phyloP scores from a whole-genome alignment of 208 protist genomes.

The Willaertia magna region DNA sequence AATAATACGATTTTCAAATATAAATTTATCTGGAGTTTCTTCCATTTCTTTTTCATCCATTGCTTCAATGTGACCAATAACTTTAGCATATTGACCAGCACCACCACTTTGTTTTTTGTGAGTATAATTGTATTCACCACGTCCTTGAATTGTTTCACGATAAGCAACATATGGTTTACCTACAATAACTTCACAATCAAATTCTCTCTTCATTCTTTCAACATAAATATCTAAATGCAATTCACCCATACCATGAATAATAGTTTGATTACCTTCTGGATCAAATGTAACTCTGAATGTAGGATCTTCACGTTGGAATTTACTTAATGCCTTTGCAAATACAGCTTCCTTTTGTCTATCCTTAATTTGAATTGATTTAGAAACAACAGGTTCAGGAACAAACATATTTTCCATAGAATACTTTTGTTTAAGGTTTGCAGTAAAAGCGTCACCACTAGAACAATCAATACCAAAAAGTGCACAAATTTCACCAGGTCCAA shows the following conservation, averaged over 20 bases:
- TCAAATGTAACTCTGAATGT: conserved; percentile 85
- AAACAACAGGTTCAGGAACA: conserved; percentile 94
- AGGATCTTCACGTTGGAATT: conserved; percentile 89
- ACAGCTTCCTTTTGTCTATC: conserved; percentile 68
- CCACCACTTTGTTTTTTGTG: conserved; percentile 98
- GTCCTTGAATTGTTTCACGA: conserved; percentile 55
- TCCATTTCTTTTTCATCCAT: conserved; percentile 80
- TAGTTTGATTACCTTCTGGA: conserved; percentile 75
- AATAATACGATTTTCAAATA: conserved; percentile 83
- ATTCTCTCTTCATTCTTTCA: conserved; percentile 85
- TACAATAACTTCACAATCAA: conserved; percentile 64
- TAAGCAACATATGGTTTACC: conserved; percentile 79
- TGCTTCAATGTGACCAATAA: conserved; percentile 78
- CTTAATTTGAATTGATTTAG: conserved; percentile 74
- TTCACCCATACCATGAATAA: conserved; percentile 91
- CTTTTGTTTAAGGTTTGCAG: conserved; percentile 48
- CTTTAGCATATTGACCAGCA: conserved; percentile 89
- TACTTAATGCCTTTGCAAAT: conserved; percentile 69
- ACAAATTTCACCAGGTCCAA: conserved; percentile 91
- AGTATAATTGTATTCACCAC: conserved; percentile 83
- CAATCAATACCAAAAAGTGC: conserved; percentile 95
- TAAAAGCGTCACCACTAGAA: conserved; percentile 86
- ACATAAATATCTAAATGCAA: conserved; percentile 90
- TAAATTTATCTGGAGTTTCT: conserved; percentile 59
- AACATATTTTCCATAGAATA: conserved; percentile 85